phyloP scores from a whole-genome alignment of 495 filamentous ascomycete genomes.

The Annulohypoxylon bovei region DNA sequence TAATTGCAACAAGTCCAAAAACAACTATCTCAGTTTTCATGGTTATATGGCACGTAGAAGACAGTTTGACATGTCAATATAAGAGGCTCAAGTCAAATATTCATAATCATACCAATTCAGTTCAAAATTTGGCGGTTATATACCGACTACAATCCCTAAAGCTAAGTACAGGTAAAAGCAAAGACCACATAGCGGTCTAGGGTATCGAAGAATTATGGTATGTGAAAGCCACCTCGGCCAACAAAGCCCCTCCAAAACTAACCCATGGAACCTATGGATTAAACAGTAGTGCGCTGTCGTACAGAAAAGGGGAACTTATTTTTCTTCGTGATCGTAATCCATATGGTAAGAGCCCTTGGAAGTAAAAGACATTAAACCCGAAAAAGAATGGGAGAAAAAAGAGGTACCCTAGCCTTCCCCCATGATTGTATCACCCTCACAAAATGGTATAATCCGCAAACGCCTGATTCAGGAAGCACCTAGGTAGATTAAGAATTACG shows the following conservation, averaged over 20 bases:
- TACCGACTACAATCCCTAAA: constrained; percentile 11
- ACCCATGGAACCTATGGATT: background rate
- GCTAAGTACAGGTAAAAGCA: constrained; percentile 30
- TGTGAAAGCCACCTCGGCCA: constrained; percentile 7
- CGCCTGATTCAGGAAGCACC: constrained; percentile 19
- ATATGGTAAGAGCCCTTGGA: constrained; percentile 6
- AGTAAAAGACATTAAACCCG: constrained; percentile 16
- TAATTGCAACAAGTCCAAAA: too few species aligned
- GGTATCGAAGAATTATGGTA: constrained; percentile 42
- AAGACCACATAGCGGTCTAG: constrained; percentile 15
- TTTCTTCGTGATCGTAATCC: constrained; percentile 41
- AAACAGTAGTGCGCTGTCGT: background rate
- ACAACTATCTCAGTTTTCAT: background rate
- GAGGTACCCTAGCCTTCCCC: constrained; percentile 1
- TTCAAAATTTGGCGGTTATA: constrained; percentile 13
- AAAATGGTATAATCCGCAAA: constrained; percentile 42
- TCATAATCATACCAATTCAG: background rate
- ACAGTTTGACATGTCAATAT: background rate
- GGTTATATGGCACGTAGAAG: background rate
- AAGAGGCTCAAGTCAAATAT: background rate
- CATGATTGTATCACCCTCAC: constrained; percentile 18
- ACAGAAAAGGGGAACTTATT: constrained; percentile 10
- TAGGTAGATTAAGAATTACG: constrained; percentile 30
- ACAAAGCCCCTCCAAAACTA: background rate
- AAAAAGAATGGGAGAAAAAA: constrained; percentile 8